These are phyloP conservation scores for Ceratocystis destructans DNA, from an alignment of 2,329 filamentous ascomycete genomes.

Conservation along the genomic window DNA sequence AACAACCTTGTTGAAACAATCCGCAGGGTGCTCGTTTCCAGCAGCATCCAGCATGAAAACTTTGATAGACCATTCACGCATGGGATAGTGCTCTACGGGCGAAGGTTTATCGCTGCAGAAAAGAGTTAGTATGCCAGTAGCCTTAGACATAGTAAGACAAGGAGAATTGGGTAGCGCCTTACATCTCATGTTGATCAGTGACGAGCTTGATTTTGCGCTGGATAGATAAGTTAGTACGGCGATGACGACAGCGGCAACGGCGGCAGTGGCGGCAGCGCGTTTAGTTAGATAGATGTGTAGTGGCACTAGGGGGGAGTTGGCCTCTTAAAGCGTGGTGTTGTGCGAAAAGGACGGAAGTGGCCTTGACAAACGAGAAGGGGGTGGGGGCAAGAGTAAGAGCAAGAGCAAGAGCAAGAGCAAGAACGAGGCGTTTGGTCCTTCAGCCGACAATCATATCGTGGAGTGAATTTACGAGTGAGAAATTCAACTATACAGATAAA, in stretches of 20 bases:
- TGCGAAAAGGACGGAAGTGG: neutral
- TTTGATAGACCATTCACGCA: conserved; percentile 83
- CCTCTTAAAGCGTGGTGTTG: neutral
- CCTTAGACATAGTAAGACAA: neutral
- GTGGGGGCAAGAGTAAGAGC: neutral
- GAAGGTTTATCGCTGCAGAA: conserved; percentile 57
- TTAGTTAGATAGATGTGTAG: neutral
- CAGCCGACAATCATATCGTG: neutral
- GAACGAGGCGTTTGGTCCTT: neutral
- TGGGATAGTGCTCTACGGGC: conserved; percentile 74
- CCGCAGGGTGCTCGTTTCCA: conserved; percentile 70
- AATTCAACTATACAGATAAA: too few relatives aligned
- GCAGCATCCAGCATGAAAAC: conserved; percentile 74
- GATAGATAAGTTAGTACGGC: conserved; percentile 25
- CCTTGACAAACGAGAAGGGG: neutral
- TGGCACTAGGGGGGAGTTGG: neutral
- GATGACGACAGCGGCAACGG: too few relatives aligned
- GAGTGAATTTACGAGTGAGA: neutral
- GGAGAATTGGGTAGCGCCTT: conserved; percentile 29
- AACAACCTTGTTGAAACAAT: conserved; percentile 77
- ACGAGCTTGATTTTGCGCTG: conserved; percentile 86
- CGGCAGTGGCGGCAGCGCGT: too few relatives aligned
- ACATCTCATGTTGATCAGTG: conserved; percentile 83
- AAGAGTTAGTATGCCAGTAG: neutral
- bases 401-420: neutral